These are phyloP conservation scores for Vigna hirtella DNA, from an alignment of 306 rosid genomes.

Conservation along the genomic window DNA sequence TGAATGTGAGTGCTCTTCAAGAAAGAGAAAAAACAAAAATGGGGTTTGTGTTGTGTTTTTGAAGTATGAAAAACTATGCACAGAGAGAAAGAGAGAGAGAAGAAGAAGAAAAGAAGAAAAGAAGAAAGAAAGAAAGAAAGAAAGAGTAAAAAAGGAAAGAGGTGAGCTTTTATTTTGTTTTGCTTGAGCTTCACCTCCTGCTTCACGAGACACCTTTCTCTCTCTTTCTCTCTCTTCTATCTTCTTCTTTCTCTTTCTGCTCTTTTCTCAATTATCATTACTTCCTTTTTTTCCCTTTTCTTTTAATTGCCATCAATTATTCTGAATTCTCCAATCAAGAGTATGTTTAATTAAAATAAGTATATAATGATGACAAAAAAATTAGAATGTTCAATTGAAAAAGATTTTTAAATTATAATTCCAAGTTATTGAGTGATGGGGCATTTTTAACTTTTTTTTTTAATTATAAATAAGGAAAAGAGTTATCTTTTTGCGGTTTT, in stretches of 20 bases:
- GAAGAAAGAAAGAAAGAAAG: not conserved
- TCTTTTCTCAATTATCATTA: slow-evolving; percentile 30
- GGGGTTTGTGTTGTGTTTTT: not conserved
- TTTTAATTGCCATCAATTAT: not conserved
- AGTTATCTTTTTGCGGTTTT: not conserved
- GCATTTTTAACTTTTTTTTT: not conserved
- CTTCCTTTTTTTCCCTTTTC: not conserved
- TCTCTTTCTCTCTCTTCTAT: slow-evolving; percentile 7
- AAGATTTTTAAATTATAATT: not conserved
- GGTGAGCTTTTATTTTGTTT: slow-evolving; percentile 33
- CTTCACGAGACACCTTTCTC: slow-evolving; percentile 69
- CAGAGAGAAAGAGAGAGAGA: slow-evolving; percentile 23
- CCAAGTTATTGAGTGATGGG: not conserved
- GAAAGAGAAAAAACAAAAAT: not conserved
- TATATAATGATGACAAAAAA: too few relatives aligned
- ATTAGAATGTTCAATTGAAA: not conserved
- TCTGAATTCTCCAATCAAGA: not conserved
- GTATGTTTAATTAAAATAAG: not conserved
- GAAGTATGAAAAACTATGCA: not conserved
- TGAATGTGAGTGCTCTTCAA: slow-evolving; percentile 41
- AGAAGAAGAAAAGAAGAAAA: not conserved
- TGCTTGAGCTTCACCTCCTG: slow-evolving; percentile 50
- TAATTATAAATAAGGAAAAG: not conserved
- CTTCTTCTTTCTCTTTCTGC: not conserved
- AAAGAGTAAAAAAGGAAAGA: not conserved